These are phyloP conservation scores for Hypoxylon sp. DNA, from an alignment of 2,329 filamentous ascomycete genomes.

Conservation along the genomic window DNA sequence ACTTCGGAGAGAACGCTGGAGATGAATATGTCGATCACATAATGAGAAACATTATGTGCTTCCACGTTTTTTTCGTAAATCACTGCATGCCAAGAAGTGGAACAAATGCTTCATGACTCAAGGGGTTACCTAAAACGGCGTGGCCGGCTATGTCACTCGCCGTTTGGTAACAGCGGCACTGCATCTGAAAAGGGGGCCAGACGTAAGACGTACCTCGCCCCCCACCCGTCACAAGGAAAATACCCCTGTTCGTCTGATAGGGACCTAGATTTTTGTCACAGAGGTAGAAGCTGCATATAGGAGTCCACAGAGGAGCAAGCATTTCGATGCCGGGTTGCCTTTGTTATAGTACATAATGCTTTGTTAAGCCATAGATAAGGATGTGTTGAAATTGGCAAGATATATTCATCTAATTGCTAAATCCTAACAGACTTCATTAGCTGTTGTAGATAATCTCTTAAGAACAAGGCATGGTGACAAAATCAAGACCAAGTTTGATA, in stretches of 20 bases:
- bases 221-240: constrained; percentile 16
- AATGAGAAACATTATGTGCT: constrained; percentile 25
- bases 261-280: constrained; percentile 5
- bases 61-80: constrained; percentile 26
- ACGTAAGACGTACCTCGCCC: constrained; percentile 18
- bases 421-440: not conserved
- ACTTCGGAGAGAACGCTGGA: constrained; percentile 2
- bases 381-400: not conserved
- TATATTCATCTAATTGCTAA: constrained; percentile 6
- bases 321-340: constrained; percentile 15
- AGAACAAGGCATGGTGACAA: constrained; percentile 1
- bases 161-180: constrained; percentile 22
- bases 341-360: constrained; percentile 5
- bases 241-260: constrained; percentile 18
- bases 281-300: not conserved
- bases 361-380: not conserved
- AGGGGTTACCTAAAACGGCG: not conserved
- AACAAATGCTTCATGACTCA: constrained; percentile 10
- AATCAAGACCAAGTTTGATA: constrained; percentile 17
- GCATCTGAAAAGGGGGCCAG: constrained; percentile 33
- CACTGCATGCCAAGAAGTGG: constrained; percentile 14
- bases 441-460: not conserved
- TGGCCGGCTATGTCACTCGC: constrained; percentile 23
- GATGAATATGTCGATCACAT: constrained; percentile 22
- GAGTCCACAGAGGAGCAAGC: constrained; percentile 1